These are phyloP conservation scores for Aulographum hederae DNA, from an alignment of 2,329 filamentous ascomycete species.

Conservation along the genomic window DNA sequence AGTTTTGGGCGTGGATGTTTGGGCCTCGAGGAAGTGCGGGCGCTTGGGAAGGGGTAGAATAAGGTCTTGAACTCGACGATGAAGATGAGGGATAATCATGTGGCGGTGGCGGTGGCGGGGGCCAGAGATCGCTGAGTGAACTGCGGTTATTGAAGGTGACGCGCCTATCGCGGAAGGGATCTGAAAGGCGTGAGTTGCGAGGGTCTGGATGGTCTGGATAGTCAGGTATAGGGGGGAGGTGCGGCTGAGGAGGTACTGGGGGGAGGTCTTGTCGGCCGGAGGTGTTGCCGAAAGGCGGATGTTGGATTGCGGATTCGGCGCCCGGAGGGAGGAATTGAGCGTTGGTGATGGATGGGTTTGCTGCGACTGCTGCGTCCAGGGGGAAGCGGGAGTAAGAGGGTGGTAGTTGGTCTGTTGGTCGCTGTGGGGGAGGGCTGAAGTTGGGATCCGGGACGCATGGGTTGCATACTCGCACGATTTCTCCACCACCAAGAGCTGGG, in stretches of 20 bases:
- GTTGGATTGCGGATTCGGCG: too few species aligned
- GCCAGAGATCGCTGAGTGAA: slow-evolving; percentile 7
- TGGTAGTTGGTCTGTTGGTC: too few species aligned
- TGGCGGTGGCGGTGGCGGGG: background rate
- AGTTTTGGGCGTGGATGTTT: too few species aligned
- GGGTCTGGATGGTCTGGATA: background rate
- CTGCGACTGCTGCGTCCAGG: too few species aligned
- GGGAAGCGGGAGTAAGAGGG: background rate
- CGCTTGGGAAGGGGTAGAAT: too few species aligned
- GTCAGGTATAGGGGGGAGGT: background rate
- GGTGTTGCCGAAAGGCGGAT: background rate
- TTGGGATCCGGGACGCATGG: slow-evolving; percentile 56
- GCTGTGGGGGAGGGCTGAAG: slow-evolving; percentile 38
- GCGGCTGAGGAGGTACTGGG: background rate
- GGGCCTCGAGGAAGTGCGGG: too few species aligned
- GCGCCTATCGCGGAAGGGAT: slow-evolving; percentile 10
- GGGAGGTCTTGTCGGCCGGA: background rate
- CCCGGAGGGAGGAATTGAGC: background rate
- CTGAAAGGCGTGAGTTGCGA: too few species aligned
- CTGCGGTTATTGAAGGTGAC: slow-evolving; percentile 12
- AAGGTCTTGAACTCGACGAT: too few species aligned
- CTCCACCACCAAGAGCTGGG: slow-evolving; percentile 40
- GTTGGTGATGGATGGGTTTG: too few species aligned
- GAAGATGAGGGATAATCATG: too few species aligned
- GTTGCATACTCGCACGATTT: slow-evolving; percentile 53